Percentiles rank a stretch among this genome's conserved stretches.
Conservation (phyloP, 202 grass and related monocot genomes). For the Setaria italica region DNA sequence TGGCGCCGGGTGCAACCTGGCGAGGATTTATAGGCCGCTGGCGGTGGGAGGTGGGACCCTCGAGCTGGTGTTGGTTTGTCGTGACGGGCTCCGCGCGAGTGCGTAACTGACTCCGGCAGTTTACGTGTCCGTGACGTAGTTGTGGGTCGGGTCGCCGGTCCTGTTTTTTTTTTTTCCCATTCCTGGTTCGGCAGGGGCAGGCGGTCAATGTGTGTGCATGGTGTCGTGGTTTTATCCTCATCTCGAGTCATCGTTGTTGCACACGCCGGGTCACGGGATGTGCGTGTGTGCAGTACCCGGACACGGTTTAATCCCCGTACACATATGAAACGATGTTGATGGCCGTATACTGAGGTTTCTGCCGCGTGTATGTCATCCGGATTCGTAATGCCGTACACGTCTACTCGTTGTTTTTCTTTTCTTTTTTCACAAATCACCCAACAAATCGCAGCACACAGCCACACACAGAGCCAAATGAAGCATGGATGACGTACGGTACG, state of each 20-base stretch:
- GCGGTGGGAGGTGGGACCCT: background rate
- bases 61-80: slow-evolving; percentile 21
- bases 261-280: background rate
- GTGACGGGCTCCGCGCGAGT: slow-evolving; percentile 19
- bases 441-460: background rate
- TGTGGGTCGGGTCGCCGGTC: background rate
- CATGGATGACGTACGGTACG: background rate
- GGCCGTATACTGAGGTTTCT: background rate
- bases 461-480: too few species aligned
- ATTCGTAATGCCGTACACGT: background rate
- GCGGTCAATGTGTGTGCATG: slow-evolving; percentile 12
- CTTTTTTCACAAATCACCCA: background rate
- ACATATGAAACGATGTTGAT: background rate
- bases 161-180: too few species aligned
- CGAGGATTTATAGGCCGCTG: slow-evolving; percentile 54
- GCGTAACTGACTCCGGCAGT: background rate
- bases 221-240: slow-evolving; percentile 12
- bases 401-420: background rate
- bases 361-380: background rate
- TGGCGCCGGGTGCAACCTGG: slow-evolving; percentile 26
- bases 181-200: background rate
- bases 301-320: background rate
- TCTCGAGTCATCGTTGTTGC: background rate
- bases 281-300: background rate
- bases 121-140: slow-evolving; percentile 17